Conservation (phyloP, 129 eudicot genomes). For the Artemisia annua region DNA sequence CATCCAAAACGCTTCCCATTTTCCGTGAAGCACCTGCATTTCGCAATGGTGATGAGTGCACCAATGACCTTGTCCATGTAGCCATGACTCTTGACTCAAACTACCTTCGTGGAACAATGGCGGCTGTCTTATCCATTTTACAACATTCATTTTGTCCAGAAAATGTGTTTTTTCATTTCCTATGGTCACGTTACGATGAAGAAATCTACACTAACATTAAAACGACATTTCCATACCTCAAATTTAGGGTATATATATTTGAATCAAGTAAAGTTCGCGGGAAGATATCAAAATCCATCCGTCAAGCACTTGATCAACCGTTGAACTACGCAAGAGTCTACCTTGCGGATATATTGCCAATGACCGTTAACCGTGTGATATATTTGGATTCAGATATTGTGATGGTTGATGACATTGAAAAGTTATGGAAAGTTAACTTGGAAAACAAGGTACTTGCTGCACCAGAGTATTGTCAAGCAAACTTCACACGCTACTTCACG, state of each 20-base stretch:
- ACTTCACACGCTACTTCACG: constrained; percentile 47
- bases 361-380: constrained; percentile 39
- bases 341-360: constrained; percentile 41
- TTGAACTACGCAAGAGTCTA: constrained; percentile 51
- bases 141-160: constrained; percentile 61
- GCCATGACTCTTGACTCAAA: constrained; percentile 55
- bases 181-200: constrained; percentile 35
- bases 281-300: constrained; percentile 46
- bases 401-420: constrained; percentile 50
- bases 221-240: constrained; percentile 42
- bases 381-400: constrained; percentile 55
- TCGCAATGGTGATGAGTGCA: constrained; percentile 41
- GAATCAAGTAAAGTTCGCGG: constrained; percentile 41
- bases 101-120: constrained; percentile 55
- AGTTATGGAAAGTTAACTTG: constrained; percentile 51
- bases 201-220: constrained; percentile 32
- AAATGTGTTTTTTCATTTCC: constrained; percentile 46
- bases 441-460: constrained; percentile 47
- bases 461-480: constrained; percentile 55
- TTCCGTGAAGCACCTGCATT: constrained; percentile 63
- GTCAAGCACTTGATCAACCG: constrained; percentile 56
- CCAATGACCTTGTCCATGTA: constrained; percentile 31
- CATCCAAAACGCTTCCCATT: constrained; percentile 25
- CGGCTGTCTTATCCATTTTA: constrained; percentile 48
- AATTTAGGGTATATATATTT: constrained; percentile 37